Base-by-base conservation (phyloP, 2,329 filamentous ascomycete species). In the Neoscytalidium dimidiatum region DNA sequence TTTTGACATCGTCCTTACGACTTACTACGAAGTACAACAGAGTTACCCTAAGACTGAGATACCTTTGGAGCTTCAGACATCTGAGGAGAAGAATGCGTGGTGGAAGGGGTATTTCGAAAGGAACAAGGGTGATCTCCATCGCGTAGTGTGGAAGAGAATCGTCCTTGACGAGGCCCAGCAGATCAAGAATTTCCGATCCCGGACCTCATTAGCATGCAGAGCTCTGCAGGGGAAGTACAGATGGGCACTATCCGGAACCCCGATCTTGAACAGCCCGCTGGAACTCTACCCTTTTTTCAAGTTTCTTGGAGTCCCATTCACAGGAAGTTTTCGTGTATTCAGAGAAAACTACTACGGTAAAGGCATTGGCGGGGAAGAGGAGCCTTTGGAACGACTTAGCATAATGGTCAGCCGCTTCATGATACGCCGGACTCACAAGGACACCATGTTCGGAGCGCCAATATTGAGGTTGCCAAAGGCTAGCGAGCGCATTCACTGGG, bases 121-220 rank as follows among this genome's bases (percentile, higher is more conserved):
- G 0, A 53, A 77, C 0, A 70, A 79, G 3, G 64, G 76, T 0
- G 46, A 70, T 2, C 65, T 78, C 1, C 76, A 78, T 53, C 64
- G 69, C 9, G 73, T 75, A 53, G 41, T 64, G 11, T 77, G 75
- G 76, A 80, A 84, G 44, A 75, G 87, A 1, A 66, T 88, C 3
- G 79, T 88, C 1, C 74, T 88, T 0, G 86, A 88, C 51, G 86
- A 88, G 68, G 85, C 82, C 0, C 85, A 88, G 57, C 69, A 69
- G 0, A 86, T 88, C 66, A 87, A 87, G 66, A 87, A 86, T 31
- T 73, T 79, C 5, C 64, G 64, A 0, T 69, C 71, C 1, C 72
- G 74, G 3, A 84, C 80, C 0, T 81, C 78, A 0, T 71, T 82
- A 38, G 82, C 82, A 3, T 84, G 81, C 66, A 77, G 79, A 2